phyloP scores from a whole-genome alignment of 805 yeast genomes.

The Lipomyces sp. region DNA sequence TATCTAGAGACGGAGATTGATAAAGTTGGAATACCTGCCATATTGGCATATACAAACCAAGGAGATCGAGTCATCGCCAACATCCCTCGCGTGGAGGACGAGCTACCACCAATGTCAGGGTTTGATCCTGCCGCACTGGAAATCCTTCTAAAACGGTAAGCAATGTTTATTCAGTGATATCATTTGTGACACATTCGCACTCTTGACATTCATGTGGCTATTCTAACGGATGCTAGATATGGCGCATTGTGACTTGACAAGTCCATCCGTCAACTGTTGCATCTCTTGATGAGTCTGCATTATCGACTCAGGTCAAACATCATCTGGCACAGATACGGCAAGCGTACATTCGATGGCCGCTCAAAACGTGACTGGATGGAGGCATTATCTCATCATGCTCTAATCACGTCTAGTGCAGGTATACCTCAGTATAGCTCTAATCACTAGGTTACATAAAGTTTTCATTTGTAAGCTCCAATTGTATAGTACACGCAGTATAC shows the following conservation, averaged over 20 bases:
- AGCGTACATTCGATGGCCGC: too few species aligned
- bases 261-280: neutral
- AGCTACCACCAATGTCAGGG: conserved; percentile 17
- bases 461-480: neutral
- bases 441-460: neutral
- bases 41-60: conserved; percentile 13
- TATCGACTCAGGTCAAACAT: neutral
- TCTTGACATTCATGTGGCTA: neutral
- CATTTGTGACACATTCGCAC: neutral
- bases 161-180: neutral
- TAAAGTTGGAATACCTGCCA: conserved; percentile 14
- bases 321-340: neutral
- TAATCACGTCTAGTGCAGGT: neutral
- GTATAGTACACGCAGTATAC: conserved; percentile 1
- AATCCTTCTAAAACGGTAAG: conserved; percentile 12
- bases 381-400: too few species aligned
- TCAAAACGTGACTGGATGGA: too few species aligned
- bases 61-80: conserved; percentile 15
- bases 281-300: neutral
- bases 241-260: neutral
- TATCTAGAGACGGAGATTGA: conserved; percentile 17
- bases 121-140: conserved; percentile 1
- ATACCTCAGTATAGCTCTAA: neutral
- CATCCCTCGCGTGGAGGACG: conserved; percentile 19
- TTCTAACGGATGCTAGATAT: conserved; percentile 1